Conservation (phyloP, 495 filamentous ascomycete species). For the Neurospora sp. region DNA sequence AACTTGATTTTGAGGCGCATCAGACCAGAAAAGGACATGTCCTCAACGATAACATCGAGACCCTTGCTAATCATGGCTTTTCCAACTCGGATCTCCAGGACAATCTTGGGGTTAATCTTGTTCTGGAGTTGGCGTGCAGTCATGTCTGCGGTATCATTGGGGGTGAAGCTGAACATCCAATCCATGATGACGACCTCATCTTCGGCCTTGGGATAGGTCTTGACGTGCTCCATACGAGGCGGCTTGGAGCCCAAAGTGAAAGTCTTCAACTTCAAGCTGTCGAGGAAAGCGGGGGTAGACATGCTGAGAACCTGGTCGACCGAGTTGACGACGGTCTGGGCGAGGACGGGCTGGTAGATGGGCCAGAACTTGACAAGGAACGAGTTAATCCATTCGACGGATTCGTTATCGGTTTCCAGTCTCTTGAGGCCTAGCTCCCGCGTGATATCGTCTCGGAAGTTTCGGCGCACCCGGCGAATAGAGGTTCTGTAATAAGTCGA, state of each 20-base stretch:
- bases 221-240: constrained; percentile 91
- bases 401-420: constrained; percentile 87
- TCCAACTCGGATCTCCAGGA: constrained; percentile 84
- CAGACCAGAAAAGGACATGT: constrained; percentile 87
- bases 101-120: constrained; percentile 94
- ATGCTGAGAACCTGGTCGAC: constrained; percentile 94
- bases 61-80: constrained; percentile 95
- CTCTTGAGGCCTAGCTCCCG: constrained; percentile 86
- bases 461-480: constrained; percentile 81
- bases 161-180: constrained; percentile 99
- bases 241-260: constrained; percentile 93
- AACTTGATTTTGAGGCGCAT: constrained; percentile 98
- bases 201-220: constrained; percentile 92
- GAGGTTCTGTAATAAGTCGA: constrained; percentile 96
- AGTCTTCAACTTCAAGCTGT: constrained; percentile 81
- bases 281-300: constrained; percentile 81
- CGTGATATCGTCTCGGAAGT: constrained; percentile 88
- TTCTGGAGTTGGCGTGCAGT: constrained; percentile 82
- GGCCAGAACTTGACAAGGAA: constrained; percentile 99
- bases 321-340: constrained; percentile 79
- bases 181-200: constrained; percentile 97
- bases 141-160: constrained; percentile 86
- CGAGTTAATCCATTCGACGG: constrained; percentile 97
- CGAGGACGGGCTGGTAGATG: constrained; percentile 90
- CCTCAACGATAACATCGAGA: constrained; percentile 92